Conservation (phyloP, 768 basidiomycete species). For the Holtermanniella nyarrowii region DNA sequence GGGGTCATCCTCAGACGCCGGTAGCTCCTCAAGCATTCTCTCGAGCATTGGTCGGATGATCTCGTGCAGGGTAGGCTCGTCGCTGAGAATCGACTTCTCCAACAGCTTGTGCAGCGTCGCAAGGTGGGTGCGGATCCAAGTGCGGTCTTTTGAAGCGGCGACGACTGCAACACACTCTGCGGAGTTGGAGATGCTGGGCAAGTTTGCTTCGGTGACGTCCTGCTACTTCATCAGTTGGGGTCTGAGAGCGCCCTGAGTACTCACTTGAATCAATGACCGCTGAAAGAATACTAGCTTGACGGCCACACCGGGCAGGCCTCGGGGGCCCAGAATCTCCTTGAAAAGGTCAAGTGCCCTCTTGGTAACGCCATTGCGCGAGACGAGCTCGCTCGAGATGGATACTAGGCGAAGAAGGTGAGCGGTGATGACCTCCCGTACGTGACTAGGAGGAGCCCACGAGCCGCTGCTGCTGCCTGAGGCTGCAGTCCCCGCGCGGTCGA, state of each 20-base stretch:
- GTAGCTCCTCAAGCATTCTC: conserved; percentile 62
- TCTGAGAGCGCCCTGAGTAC: conserved; percentile 14
- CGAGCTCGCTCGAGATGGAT: conserved; percentile 47
- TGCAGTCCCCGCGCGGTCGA: conserved; percentile 41
- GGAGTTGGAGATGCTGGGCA: conserved; percentile 63
- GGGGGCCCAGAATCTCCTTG: conserved; percentile 65
- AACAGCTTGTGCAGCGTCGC: conserved; percentile 67
- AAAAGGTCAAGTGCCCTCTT: conserved; percentile 46
- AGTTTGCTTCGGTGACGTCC: conserved; percentile 63
- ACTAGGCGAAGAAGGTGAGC: conserved; percentile 90
- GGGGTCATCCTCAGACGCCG: conserved; percentile 59
- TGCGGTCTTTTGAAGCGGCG: conserved; percentile 65
- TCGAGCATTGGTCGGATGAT: conserved; percentile 73
- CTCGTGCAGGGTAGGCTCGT: conserved; percentile 70
- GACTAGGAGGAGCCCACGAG: conserved; percentile 65
- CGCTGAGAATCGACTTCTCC: conserved; percentile 72
- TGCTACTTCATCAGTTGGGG: conserved; percentile 29
- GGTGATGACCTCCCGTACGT: conserved; percentile 79
- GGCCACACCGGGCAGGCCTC: conserved; percentile 82
- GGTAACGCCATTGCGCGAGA: conserved; percentile 40
- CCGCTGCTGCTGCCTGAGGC: conserved; percentile 26
- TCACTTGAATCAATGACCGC: conserved; percentile 67
- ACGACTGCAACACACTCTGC: conserved; percentile 84
- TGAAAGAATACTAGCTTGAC: conserved; percentile 86
- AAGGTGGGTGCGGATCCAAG: conserved; percentile 69